A percentile compares a stretch with the other conserved stretches of the same genome.
phyloP scores from a whole-genome alignment of 192 early-diverging fungal genomes.

The Ambispora gerdemannii region DNA sequence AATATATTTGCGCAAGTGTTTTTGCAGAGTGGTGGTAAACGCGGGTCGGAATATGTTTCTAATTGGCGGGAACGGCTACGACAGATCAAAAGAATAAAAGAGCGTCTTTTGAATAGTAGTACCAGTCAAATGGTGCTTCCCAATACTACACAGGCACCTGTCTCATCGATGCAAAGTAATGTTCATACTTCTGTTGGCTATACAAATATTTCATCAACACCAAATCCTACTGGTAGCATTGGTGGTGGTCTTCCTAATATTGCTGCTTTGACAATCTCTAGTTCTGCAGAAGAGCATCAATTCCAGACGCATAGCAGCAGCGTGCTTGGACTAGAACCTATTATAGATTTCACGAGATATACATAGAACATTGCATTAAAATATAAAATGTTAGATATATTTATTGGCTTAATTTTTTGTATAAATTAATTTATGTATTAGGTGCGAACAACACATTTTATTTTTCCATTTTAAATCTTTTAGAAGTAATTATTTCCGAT shows the following conservation, averaged over 20 bases:
- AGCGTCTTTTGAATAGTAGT: constrained; percentile 36
- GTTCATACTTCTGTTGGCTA: background rate
- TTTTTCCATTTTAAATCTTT: too few species aligned
- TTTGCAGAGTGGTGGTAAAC: constrained; percentile 58
- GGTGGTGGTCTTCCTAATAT: background rate
- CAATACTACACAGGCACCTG: background rate
- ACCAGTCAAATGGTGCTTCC: too few species aligned
- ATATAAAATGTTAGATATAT: background rate
- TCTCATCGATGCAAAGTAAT: constrained; percentile 1
- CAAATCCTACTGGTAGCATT: constrained; percentile 1
- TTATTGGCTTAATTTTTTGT: background rate
- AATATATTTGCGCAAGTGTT: constrained; percentile 90
- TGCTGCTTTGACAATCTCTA: background rate
- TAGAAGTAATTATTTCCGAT: too few species aligned
- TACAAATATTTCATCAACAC: constrained; percentile 18
- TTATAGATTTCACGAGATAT: constrained; percentile 60
- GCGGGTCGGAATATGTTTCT: constrained; percentile 72
- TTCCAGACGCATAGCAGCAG: constrained; percentile 14
- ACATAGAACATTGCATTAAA: constrained; percentile 34
- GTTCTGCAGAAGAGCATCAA: constrained; percentile 2
- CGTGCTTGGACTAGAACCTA: constrained; percentile 37
- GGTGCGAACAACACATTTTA: too few species aligned
- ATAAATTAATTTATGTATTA: too few species aligned
- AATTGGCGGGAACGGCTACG: constrained; percentile 87
- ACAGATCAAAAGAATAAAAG: constrained; percentile 82